Evolutionary conservation across 176 grass and related monocot species (phyloP).

Genomic region (Aegilops sharonensis): DNA sequence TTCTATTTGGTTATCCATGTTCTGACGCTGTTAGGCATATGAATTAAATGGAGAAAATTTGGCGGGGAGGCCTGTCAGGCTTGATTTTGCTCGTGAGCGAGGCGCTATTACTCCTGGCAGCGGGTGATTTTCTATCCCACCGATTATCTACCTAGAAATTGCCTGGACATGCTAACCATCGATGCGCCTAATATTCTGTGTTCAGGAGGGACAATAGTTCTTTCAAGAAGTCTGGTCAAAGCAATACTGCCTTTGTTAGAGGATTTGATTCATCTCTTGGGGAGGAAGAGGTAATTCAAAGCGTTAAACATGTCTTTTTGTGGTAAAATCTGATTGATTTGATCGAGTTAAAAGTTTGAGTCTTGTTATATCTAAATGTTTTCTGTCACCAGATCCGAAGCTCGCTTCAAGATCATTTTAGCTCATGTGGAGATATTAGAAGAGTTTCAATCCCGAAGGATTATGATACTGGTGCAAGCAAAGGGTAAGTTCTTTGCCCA

Average conservation of each 20-base stretch:
- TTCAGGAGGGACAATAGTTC: slow-evolving; percentile 62
- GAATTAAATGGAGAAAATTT: slow-evolving; percentile 50
- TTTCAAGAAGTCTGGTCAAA: slow-evolving; percentile 44
- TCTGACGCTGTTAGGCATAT: slow-evolving; percentile 42
- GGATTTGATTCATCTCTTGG: slow-evolving; percentile 59
- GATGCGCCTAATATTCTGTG: not conserved
- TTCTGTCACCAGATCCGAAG: slow-evolving; percentile 44
- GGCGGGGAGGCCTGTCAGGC: slow-evolving; percentile 51
- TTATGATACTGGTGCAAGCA: slow-evolving; percentile 54
- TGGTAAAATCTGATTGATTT: not conserved
- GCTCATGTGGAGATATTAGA: slow-evolving; percentile 61
- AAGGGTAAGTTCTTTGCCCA: slow-evolving; percentile 47
- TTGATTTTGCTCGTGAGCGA: slow-evolving; percentile 57
- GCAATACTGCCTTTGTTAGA: slow-evolving; percentile 61
- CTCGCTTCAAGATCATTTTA: slow-evolving; percentile 63
- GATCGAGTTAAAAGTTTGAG: not conserved
- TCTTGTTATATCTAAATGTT: not conserved
- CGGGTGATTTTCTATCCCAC: slow-evolving; percentile 36
- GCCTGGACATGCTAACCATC: not conserved
- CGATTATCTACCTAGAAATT: not conserved
- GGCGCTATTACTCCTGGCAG: slow-evolving; percentile 46
- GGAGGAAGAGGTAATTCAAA: slow-evolving; percentile 53
- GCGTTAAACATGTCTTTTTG: not conserved
- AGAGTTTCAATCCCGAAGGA: slow-evolving; percentile 73
- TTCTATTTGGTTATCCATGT: not conserved